Percentiles rank a stretch among this genome's conserved stretches.
phyloP scores from a whole-genome alignment of 129 eudicot genomes.

The Tagetes patula region DNA sequence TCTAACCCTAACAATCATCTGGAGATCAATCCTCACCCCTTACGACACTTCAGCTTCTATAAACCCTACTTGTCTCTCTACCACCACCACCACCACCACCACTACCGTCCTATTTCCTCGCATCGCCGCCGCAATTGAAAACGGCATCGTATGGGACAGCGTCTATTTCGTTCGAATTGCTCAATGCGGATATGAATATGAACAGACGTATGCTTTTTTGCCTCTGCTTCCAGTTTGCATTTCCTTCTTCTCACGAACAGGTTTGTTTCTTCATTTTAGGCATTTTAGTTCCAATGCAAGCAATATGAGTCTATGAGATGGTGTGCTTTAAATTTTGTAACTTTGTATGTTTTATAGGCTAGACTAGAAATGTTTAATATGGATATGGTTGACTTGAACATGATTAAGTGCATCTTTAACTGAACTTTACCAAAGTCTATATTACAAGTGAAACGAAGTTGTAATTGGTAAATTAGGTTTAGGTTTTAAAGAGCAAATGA shows the following conservation, averaged over 20 bases:
- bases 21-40: constrained; percentile 67
- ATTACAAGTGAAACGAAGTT: no score
- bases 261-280: constrained; percentile 28
- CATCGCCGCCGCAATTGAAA: constrained; percentile 51
- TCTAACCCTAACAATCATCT: constrained; percentile 48
- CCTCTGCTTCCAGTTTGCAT: constrained; percentile 72
- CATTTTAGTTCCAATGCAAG: not conserved
- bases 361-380: not conserved
- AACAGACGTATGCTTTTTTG: constrained; percentile 82
- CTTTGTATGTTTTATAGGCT: not conserved
- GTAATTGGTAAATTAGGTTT: no score
- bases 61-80: constrained; percentile 62
- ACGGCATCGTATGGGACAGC: constrained; percentile 82
- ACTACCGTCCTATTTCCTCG: constrained; percentile 44
- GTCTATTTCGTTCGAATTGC: constrained; percentile 77
- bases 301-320: not conserved
- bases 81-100: constrained; percentile 22
- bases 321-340: not conserved
- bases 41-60: constrained; percentile 88
- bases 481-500: no score
- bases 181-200: constrained; percentile 88
- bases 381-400: no score
- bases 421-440: no score
- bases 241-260: constrained; percentile 48
- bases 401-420: no score